Percentiles rank a stretch among this genome's conserved stretches.
Evolutionary conservation across 2,329 filamentous ascomycete genomes (phyloP).

Genomic region (Claviceps spartinae): DNA sequence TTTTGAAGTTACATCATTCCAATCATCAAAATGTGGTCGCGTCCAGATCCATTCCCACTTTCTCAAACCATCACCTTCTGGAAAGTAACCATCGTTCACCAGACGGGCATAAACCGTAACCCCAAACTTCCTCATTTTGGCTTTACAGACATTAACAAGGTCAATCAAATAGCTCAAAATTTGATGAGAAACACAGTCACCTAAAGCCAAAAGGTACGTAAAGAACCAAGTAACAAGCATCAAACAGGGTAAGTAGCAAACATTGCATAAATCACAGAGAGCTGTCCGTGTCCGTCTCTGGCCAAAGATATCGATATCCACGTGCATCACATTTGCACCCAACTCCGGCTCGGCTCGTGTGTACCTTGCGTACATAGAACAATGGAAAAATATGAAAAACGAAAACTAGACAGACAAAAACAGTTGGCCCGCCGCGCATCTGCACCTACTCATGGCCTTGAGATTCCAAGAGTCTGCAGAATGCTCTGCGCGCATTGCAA

Average conservation of each 20-base stretch:
- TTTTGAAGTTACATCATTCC: slow-evolving; percentile 15
- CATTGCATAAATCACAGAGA: not conserved
- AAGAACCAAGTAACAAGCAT: no score
- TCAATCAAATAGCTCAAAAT: no score
- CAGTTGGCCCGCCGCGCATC: no score
- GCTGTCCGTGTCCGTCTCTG: not conserved
- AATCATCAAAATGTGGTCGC: slow-evolving; percentile 11
- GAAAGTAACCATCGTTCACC: not conserved
- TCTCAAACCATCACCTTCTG: not conserved
- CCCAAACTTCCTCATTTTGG: no score
- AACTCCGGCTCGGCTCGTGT: no score
- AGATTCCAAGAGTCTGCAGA: slow-evolving; percentile 18
- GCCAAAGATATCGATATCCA: no score
- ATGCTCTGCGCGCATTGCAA: slow-evolving; percentile 23
- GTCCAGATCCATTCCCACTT: not conserved
- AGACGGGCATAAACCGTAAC: not conserved
- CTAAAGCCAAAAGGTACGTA: no score
- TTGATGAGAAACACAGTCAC: no score
- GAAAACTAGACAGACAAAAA: not conserved
- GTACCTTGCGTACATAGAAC: no score
- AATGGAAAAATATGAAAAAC: no score
- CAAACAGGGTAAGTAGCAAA: no score
- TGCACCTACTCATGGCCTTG: slow-evolving; percentile 15
- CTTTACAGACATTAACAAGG: no score
- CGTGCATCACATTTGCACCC: not conserved